phyloP scores from a whole-genome alignment of 2,329 filamentous ascomycete species.

The Endothia cerciana region DNA sequence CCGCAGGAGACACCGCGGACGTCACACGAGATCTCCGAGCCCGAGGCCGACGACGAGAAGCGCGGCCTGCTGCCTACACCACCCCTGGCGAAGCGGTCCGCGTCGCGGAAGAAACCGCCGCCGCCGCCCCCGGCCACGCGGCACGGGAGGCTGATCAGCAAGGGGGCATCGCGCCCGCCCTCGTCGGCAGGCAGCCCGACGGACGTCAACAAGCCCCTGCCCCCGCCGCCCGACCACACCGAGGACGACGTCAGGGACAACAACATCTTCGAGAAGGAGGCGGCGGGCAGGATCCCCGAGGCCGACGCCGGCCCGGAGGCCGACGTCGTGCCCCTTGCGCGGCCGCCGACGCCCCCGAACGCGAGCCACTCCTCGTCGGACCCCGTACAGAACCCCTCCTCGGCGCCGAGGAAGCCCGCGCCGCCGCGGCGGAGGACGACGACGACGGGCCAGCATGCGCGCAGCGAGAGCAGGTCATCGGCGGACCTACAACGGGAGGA shows the following conservation, averaged over 20 bases:
- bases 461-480: slow-evolving; percentile 47
- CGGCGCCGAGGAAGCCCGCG: slow-evolving; percentile 44
- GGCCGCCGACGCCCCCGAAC: slow-evolving; percentile 46
- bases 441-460: slow-evolving; percentile 51
- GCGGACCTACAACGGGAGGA: slow-evolving; percentile 10
- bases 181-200: slow-evolving; percentile 41
- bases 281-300: slow-evolving; percentile 56
- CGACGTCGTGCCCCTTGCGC: slow-evolving; percentile 39
- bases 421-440: slow-evolving; percentile 54
- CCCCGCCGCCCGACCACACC: slow-evolving; percentile 54
- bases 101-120: slow-evolving; percentile 64
- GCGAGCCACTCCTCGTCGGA: slow-evolving; percentile 39
- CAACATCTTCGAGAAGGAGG: slow-evolving; percentile 57
- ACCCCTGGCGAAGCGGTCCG: slow-evolving; percentile 33
- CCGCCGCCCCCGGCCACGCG: slow-evolving; percentile 75
- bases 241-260: slow-evolving; percentile 49
- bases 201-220: slow-evolving; percentile 66
- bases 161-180: background rate
- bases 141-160: slow-evolving; percentile 74
- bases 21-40: slow-evolving; percentile 60
- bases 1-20: slow-evolving; percentile 58
- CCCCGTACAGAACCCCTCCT: slow-evolving; percentile 36
- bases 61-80: slow-evolving; percentile 38
- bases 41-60: slow-evolving; percentile 53
- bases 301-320: slow-evolving; percentile 36